phyloP scores from a whole-genome alignment of 805 yeast genomes.

The Candida endomychidarum region DNA sequence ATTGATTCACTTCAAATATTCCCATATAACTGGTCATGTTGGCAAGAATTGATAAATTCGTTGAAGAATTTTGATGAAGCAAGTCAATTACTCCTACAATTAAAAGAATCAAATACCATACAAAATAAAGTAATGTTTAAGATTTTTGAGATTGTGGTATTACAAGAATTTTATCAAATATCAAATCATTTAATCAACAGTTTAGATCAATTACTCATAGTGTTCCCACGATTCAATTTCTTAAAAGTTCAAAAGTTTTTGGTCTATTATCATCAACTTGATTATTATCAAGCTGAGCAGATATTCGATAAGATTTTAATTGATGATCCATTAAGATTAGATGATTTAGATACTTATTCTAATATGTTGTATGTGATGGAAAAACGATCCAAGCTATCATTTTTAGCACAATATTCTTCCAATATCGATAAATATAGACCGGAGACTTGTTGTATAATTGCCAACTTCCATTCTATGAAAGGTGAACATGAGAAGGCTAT shows the following conservation, averaged over 20 bases:
- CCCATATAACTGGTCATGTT: constrained; percentile 92
- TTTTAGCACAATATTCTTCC: constrained; percentile 80
- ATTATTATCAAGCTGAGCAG: constrained; percentile 75
- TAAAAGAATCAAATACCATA: constrained; percentile 35
- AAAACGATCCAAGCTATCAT: constrained; percentile 78
- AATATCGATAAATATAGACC: constrained; percentile 85
- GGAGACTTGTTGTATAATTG: constrained; percentile 92
- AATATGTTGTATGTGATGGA: constrained; percentile 94
- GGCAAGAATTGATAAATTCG: constrained; percentile 75
- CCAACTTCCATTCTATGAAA: constrained; percentile 87
- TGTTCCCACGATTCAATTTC: constrained; percentile 74
- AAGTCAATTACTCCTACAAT: constrained; percentile 33
- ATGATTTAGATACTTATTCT: constrained; percentile 91
- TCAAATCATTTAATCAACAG: constrained; percentile 34
- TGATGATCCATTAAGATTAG: constrained; percentile 81
- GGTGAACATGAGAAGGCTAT: constrained; percentile 96
- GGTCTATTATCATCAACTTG: constrained; percentile 79
- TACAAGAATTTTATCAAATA: constrained; percentile 79
- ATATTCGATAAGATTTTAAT: constrained; percentile 73
- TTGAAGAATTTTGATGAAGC: constrained; percentile 65
- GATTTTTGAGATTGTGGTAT: constrained; percentile 64
- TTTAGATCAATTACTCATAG: constrained; percentile 45
- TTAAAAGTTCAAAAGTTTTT: constrained; percentile 81
- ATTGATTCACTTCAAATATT: constrained; percentile 61
- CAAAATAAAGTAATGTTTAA: constrained; percentile 34